Evolutionary conservation across 371 early-diverging fungal genomes (phyloP).

Genomic region (Batrachochytrium dendrobatidis): DNA sequence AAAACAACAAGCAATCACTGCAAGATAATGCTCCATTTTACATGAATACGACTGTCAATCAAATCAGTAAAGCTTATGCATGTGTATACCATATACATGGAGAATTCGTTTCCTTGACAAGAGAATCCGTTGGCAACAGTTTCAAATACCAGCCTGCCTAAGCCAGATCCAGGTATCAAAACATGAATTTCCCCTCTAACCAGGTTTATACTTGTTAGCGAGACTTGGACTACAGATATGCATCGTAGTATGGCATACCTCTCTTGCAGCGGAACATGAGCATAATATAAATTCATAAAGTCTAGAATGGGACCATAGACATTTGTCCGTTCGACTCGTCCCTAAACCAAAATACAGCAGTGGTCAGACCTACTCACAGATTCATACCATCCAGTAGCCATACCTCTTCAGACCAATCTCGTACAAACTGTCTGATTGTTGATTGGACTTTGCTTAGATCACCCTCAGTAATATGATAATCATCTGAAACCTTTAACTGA

Average conservation of each 20-base stretch:
- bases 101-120: conserved; percentile 39
- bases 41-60: no score
- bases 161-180: conserved; percentile 85
- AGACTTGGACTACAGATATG: conserved; percentile 1
- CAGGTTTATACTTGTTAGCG: not conserved
- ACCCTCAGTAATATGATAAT: conserved; percentile 43
- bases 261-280: conserved; percentile 12
- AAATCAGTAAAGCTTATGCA: not conserved
- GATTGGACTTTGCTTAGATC: conserved; percentile 80
- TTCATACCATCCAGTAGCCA: not conserved
- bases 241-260: conserved; percentile 9
- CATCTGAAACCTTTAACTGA: not conserved
- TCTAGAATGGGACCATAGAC: conserved; percentile 74
- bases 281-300: conserved; percentile 54
- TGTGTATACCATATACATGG: conserved; percentile 37
- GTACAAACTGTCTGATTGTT: conserved; percentile 83
- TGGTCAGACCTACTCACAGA: not conserved
- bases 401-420: conserved; percentile 81
- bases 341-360: conserved; percentile 29
- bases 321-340: conserved; percentile 65
- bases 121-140: conserved; percentile 54
- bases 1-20: no score
- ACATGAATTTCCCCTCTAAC: conserved; percentile 52
- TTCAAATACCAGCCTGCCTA: conserved; percentile 83
- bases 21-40: no score